Evolutionary conservation across 2,329 filamentous ascomycete species (phyloP), one percentile per base, ranked within the genome.

Genomic region (Microsporum canis): DNA sequence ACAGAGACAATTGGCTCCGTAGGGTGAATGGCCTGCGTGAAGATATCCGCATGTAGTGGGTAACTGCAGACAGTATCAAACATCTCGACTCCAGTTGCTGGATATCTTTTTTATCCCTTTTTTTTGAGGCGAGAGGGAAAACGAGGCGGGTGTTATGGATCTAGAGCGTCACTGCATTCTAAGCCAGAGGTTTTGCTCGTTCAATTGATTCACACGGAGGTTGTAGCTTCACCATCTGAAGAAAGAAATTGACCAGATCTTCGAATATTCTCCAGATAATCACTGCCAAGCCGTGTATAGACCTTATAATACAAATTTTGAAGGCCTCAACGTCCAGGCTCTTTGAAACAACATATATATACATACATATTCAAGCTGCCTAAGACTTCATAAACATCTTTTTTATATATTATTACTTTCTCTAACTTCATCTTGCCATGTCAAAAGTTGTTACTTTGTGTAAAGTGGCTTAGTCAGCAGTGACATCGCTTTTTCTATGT

Each of bases 31-130:
- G 87, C 88, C 74, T 95, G 91, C 1, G 89, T 77, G 77, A 99
- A 97, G 68, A 99, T 80, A 70, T 97, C 94, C 61, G 88, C 83
- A 62, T 84, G 83, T 55, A 97, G 84, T 65, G 91, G 91, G 53
- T 97, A 84, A 31, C 88, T 90, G 80, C 92, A 96, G 66, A 95
- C 82, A 66, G 90, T 95, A 74, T 96, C 91, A 71, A 95, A 89
- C 89, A 95, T 95, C 69, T 65, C 67, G 27, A 47, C 27, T 27
- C 10, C 45, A 43, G 39, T 31, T 45, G 49, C 17, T 34, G 29
- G 49, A 47, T 47, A 29, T 47, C n/a, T 53, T 8, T 31, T 8
- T 12, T 3, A 5, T 8, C 10, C 14, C 29, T 27, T 8, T 3
- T 8, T 5, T 53, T 27, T 12, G 17, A 33, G 31, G 55, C 34